Conservation (phyloP, 2,329 filamentous ascomycete species). For the Colletotrichum plurivorum region DNA sequence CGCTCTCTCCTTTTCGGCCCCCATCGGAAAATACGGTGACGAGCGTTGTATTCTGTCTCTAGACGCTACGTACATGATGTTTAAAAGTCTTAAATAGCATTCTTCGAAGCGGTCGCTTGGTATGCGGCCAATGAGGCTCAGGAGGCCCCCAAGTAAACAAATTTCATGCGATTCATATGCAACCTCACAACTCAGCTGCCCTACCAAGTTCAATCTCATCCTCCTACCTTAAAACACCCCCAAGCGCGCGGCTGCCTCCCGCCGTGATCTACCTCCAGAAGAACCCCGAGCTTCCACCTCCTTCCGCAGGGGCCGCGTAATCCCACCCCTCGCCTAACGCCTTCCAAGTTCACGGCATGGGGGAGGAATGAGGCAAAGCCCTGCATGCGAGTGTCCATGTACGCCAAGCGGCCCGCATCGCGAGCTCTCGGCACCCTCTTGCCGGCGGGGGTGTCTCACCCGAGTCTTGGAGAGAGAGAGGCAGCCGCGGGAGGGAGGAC, state of each 20-base stretch:
- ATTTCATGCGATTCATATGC: background rate
- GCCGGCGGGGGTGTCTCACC: slow-evolving; percentile 33
- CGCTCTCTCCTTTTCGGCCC: too few relatives aligned
- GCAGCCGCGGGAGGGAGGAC: background rate
- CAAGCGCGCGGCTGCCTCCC: slow-evolving; percentile 38
- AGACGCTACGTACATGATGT: too few relatives aligned
- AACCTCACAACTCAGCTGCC: background rate
- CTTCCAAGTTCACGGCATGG: slow-evolving; percentile 5
- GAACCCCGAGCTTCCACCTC: background rate
- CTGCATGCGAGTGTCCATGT: slow-evolving; percentile 24
- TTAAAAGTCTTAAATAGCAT: too few relatives aligned
- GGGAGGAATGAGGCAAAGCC: background rate
- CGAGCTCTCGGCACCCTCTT: slow-evolving; percentile 33
- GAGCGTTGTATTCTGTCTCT: too few relatives aligned
- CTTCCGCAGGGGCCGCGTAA: slow-evolving; percentile 33
- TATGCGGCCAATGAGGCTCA: too few relatives aligned
- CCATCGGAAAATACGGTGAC: too few relatives aligned
- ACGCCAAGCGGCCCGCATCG: slow-evolving; percentile 36
- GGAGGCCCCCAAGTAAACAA: background rate
- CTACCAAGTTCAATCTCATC: background rate
- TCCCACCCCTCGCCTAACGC: slow-evolving; percentile 5
- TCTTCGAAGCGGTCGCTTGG: too few relatives aligned
- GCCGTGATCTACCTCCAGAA: background rate
- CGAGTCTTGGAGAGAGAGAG: background rate
- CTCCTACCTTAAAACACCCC: background rate